phyloP scores from a whole-genome alignment of 352 stramenopile genomes.

The Globisporangium alternatum region DNA sequence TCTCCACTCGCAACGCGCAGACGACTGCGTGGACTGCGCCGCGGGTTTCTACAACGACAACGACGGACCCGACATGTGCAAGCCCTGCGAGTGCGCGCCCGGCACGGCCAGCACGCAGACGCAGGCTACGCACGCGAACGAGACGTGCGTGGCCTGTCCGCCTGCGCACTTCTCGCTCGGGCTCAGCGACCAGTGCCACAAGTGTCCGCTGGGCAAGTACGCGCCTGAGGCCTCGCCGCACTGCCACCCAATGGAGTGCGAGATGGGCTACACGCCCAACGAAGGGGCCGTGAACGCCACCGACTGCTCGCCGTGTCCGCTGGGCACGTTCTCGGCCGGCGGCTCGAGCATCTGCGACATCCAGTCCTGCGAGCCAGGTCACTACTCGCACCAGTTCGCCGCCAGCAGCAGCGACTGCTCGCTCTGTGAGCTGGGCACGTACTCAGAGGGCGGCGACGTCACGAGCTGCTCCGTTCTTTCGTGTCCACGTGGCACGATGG shows the following conservation, averaged over 20 bases:
- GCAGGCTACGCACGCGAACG: conserved; percentile 11
- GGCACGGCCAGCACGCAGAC: conserved; percentile 23
- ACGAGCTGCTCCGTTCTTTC: conserved; percentile 21
- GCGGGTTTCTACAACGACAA: conserved; percentile 37
- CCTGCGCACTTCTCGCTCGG: conserved; percentile 25
- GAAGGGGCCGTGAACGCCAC: conserved; percentile 29
- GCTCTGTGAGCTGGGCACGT: conserved; percentile 33
- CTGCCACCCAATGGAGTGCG: conserved; percentile 31
- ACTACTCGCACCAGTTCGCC: conserved; percentile 25
- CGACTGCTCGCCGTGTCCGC: conserved; percentile 33
- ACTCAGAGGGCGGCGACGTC: conserved; percentile 28
- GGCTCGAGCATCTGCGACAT: conserved; percentile 21
- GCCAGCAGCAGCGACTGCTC: conserved; percentile 28
- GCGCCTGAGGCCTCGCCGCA: conserved; percentile 19
- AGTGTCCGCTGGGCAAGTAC: conserved; percentile 31
- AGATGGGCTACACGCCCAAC: conserved; percentile 25
- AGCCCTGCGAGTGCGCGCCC: conserved; percentile 27
- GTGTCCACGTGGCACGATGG: conserved; percentile 30
- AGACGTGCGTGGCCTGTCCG: conserved; percentile 24
- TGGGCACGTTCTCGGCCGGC: conserved; percentile 33
- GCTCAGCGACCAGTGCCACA: conserved; percentile 39
- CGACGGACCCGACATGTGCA: conserved; percentile 37
- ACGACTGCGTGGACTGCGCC: conserved; percentile 30
- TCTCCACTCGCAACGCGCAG: conserved; percentile 24
- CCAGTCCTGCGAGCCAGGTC: conserved; percentile 27